Base-by-base conservation (phyloP, 192 early-diverging fungal genomes). In the Umbelopsis ramanniana region DNA sequence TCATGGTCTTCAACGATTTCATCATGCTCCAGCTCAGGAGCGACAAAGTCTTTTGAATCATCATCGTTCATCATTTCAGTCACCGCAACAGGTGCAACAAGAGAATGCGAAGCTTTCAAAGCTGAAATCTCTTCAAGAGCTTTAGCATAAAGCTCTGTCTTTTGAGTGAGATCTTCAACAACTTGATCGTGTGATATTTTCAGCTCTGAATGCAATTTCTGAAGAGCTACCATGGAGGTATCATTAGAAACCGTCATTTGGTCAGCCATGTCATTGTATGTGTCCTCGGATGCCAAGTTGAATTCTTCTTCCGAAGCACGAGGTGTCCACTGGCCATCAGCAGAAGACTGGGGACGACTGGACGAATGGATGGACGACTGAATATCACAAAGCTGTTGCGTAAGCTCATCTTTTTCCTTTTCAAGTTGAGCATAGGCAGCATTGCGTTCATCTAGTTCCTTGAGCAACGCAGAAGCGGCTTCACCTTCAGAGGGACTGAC, bases 221-320 rank as follows among this genome's bases (percentile, higher is more conserved):
- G 57, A 29, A 63, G 11, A 19, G 57, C 33, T 19, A 35, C 57
- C 19, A 63, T 7, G 11, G 57, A 19, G 6, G 26, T 37, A 5
- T 63, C 57, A 19, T 43, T 7, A 11, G 57, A 37, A 22, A 63
- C 15, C 3, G 10, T 29, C 12, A 12, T 37, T 29, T 38, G 14
- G 14, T 63, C 14, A 19, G 19, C 33, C 11, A 35, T 17, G 11
- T 29, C 14, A 37, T 63, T 14, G 17, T 37, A 17, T n/a, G 57
- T 17, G 5, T 63, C 57, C 2, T 63, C 57, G 3, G 57, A 17
- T 14, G 26, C 26, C 8, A 63, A 26, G 7, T 63, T 63, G 57
- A 37, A 63, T 6, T 63, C 57, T 17, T 63, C 57, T 35, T 63
- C 57, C 5, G 57, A 63, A 63, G 57, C 57, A 63, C 57, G 57